A percentile compares a stretch with the other conserved stretches of the same genome.
Evolutionary conservation across 805 yeast species (phyloP).

Genomic region (Barnettozyma sucrosica): DNA sequence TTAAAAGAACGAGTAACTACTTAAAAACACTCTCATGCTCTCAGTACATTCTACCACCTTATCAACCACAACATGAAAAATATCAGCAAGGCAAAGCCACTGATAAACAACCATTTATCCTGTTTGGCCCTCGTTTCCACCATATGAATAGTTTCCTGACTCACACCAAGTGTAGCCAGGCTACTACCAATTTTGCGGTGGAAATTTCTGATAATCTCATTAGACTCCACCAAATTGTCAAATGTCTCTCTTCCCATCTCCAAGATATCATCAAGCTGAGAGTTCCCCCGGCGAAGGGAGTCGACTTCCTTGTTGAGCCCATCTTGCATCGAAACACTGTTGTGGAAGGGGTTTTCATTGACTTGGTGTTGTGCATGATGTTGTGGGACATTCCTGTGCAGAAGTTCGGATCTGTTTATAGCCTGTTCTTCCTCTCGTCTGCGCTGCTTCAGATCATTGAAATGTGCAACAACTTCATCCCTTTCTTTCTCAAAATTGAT

Average conservation of each 20-base stretch:
- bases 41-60: slow-evolving; percentile 1
- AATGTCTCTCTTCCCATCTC: slow-evolving; percentile 86
- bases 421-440: slow-evolving; percentile 33
- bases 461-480: slow-evolving; percentile 26
- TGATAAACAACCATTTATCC: slow-evolving; percentile 84
- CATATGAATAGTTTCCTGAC: slow-evolving; percentile 72
- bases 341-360: slow-evolving; percentile 28
- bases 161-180: slow-evolving; percentile 78
- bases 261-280: slow-evolving; percentile 81
- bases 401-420: slow-evolving; percentile 37
- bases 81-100: slow-evolving; percentile 32
- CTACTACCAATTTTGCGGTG: slow-evolving; percentile 61
- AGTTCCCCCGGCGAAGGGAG: slow-evolving; percentile 60
- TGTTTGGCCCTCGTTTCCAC: slow-evolving; percentile 78
- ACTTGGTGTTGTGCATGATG: slow-evolving; percentile 2
- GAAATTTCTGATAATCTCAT: slow-evolving; percentile 58
- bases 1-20: neutral
- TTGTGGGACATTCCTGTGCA: slow-evolving; percentile 34
- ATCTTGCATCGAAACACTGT: slow-evolving; percentile 29
- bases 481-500: slow-evolving; percentile 43
- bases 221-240: slow-evolving; percentile 82
- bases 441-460: slow-evolving; percentile 32
- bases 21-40: too few relatives aligned
- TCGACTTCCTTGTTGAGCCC: slow-evolving; percentile 68
- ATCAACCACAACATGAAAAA: neutral